phyloP scores from a whole-genome alignment of 345 rosid species.

The Bruguiera parviflora region DNA sequence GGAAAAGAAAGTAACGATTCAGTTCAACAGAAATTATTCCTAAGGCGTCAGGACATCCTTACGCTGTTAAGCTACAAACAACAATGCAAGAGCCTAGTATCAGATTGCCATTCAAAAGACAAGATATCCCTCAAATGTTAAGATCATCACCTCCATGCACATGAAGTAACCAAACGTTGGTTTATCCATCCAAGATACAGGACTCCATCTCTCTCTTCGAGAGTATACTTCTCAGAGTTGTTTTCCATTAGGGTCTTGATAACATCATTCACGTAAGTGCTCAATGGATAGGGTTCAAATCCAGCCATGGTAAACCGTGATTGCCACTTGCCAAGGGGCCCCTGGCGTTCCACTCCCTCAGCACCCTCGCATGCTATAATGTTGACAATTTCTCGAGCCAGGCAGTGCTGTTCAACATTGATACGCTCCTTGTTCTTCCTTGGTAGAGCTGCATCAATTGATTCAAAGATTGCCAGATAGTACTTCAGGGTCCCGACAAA shows the following conservation, averaged over 20 bases:
- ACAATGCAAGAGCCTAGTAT: constrained; percentile 12
- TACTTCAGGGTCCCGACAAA: constrained; percentile 66
- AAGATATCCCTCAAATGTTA: not conserved
- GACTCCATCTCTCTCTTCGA: constrained; percentile 73
- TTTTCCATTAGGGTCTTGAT: constrained; percentile 60
- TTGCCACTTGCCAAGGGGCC: constrained; percentile 76
- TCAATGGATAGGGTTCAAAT: constrained; percentile 65
- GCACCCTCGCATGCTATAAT: constrained; percentile 86
- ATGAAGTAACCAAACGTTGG: constrained; percentile 57
- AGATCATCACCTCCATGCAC: constrained; percentile 72
- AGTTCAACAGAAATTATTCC: not conserved
- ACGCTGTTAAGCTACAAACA: constrained; percentile 14
- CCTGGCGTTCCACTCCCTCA: constrained; percentile 91
- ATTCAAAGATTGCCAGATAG: constrained; percentile 69
- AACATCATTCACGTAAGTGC: constrained; percentile 65
- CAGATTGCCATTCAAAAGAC: not conserved
- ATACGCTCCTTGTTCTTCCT: constrained; percentile 83
- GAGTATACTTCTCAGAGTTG: constrained; percentile 62
- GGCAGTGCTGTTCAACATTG: constrained; percentile 89
- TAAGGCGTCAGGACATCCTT: not conserved
- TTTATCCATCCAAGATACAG: constrained; percentile 91
- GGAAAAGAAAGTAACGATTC: not conserved
- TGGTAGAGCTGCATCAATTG: constrained; percentile 63
- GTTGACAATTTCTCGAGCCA: constrained; percentile 92
- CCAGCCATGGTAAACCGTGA: constrained; percentile 87